These are phyloP conservation scores for Fusarium luffae DNA, from an alignment of 2,329 filamentous ascomycete species.

Conservation along the genomic window DNA sequence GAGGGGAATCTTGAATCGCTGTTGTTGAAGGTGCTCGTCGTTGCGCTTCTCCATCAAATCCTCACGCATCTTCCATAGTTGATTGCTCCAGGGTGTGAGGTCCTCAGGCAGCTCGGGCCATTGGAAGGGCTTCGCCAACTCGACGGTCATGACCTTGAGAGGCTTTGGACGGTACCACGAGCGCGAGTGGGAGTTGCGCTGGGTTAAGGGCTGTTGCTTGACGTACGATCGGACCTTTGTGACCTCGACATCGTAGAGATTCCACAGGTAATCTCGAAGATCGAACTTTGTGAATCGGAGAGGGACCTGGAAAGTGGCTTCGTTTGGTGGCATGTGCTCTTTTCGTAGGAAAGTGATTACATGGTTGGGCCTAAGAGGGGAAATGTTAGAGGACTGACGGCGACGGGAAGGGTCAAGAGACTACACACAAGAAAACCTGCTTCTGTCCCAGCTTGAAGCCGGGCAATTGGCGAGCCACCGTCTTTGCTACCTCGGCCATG, in stretches of 20 bases:
- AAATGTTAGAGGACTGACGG: constrained; percentile 18
- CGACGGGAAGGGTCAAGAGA: not conserved
- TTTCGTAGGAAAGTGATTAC: constrained; percentile 81
- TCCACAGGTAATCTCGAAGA: constrained; percentile 91
- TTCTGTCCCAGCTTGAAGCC: constrained; percentile 63
- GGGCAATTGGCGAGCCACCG: constrained; percentile 53
- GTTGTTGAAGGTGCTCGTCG: constrained; percentile 48
- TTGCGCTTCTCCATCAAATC: constrained; percentile 58
- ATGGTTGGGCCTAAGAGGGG: constrained; percentile 75
- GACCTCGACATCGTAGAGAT: constrained; percentile 82
- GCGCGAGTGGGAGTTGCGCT: constrained; percentile 60
- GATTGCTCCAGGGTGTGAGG: constrained; percentile 71
- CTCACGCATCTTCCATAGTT: constrained; percentile 65
- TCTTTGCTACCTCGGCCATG: constrained; percentile 56
- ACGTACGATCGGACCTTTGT: constrained; percentile 81
- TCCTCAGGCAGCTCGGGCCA: constrained; percentile 80
- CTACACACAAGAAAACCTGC: constrained; percentile 65
- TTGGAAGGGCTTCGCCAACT: constrained; percentile 86
- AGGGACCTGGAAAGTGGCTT: constrained; percentile 90
- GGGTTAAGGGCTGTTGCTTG: constrained; percentile 69
- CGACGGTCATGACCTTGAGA: constrained; percentile 94
- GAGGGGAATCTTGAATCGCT: constrained; percentile 52
- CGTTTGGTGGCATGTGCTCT: constrained; percentile 77
- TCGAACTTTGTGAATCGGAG: constrained; percentile 96
- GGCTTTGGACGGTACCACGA: constrained; percentile 76